Conservation (phyloP, 2,329 filamentous ascomycete genomes). For the Trichoderma pleuroti region DNA sequence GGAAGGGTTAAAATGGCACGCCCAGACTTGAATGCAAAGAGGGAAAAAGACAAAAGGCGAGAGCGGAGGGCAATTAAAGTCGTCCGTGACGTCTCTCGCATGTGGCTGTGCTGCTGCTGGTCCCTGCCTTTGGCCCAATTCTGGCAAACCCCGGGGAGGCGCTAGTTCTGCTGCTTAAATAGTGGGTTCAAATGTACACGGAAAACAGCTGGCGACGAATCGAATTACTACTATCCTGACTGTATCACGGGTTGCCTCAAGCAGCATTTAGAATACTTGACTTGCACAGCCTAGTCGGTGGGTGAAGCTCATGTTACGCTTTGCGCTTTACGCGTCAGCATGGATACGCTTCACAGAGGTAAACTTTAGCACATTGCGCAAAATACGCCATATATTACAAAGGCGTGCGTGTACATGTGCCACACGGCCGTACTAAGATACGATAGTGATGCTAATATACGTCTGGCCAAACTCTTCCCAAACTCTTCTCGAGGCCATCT, state of each 20-base stretch:
- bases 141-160: neutral
- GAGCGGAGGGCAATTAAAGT: neutral
- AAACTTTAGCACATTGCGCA: neutral
- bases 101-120: constrained; percentile 13
- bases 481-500: neutral
- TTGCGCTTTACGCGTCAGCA: neutral
- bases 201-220: neutral
- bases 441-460: neutral
- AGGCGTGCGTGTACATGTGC: neutral
- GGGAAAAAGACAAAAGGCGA: neutral
- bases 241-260: neutral
- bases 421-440: neutral
- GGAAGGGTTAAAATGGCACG: neutral
- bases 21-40: neutral
- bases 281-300: neutral
- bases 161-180: constrained; percentile 2
- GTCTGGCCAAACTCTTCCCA: neutral
- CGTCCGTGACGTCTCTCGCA: neutral
- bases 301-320: neutral
- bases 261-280: neutral
- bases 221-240: no score
- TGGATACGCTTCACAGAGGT: neutral
- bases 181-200: neutral
- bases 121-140: neutral
- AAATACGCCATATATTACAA: neutral